Evolutionary conservation across 331 rosid genomes (phyloP), one percentile per base, ranked within the genome.

Genomic region (Acacia concinna): DNA sequence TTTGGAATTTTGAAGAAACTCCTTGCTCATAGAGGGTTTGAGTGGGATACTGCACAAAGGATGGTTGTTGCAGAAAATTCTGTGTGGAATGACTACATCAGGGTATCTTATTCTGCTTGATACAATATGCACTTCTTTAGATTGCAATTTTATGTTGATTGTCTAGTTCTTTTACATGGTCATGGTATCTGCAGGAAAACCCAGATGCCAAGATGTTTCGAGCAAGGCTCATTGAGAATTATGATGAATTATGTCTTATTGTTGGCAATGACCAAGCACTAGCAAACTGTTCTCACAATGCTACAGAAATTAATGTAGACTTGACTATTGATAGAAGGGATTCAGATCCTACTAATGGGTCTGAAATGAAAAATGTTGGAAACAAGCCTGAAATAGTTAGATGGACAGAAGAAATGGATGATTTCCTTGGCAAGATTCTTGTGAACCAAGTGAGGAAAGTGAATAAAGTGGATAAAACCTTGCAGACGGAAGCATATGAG

Each of bases 351-450:
- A 21, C 68, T 54, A 52, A 54, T 69, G 78, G 79, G 44, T 82
- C 87, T 73, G 89, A 84, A 54, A 70, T 74, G 65, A 85, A 75
- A 54, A 78, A 77, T 76, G 85, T 71, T 71, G 88, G 84, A 63
- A 84, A 49, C 80, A 85, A 80, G 72, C 64, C 76, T 41, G 87
- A 84, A 83, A 83, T 18, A 4, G 71, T 84, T 60, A 82, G 85
- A 82, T 89, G 90, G 92, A 86, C 92, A 68, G 79, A 71, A 64
- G 83, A 86, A 82, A 89, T 89, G 92, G 92, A 89, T 68, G 47
- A 69, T 77, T 89, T 85, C 83, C 89, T 84, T 78, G 90, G 87
- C 40, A 85, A 76, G 83, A 64, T 81, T 70, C 90, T 86, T 25
- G 87, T 76, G 30, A 87, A 78, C 57, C 89, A 89, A 71, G 88